Evolutionary conservation across 2,329 filamentous ascomycete genomes (phyloP), one percentile per base, ranked within the genome.

Genomic region (Aspergillus floridensis): DNA sequence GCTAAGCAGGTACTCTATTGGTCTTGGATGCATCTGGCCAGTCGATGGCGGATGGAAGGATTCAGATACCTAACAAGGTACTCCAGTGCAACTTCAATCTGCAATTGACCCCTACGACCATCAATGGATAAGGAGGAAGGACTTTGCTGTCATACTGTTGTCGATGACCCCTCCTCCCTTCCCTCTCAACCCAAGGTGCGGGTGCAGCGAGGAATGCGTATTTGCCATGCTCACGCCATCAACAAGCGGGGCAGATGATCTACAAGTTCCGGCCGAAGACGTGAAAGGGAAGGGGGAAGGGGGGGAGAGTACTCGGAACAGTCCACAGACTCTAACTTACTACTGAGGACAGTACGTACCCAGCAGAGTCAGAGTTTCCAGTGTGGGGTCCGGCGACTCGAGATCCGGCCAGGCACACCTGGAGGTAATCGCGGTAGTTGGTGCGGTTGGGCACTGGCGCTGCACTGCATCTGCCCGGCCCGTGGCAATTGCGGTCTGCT

Each of bases 201-300:
- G 29, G 44, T 48, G 12, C 53, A 51, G 38, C 48, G 46, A 49
- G 24, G 29, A 56, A 46, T 14, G n/a, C 55, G 22, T 26, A 55
- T 46, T 46, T 50, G 35, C 51, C 44, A 55, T 29, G 47, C 60
- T 64, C 62, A 64, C 62, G 62, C 62, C 60, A 64, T 63, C 60
- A 24, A 26, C 44, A 31, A 44, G 53, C 48, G 53, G 53, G 53
- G 53, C 53, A 55, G 53, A 29, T 55, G 53, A 55, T 55, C 51
- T 47, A 44, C 48, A 49, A 64, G 35, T 59, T 21, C 60, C 62
- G 56, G 62, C 56, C 58, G 58, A 58, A 59, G n/a, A 26, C 22
- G 46, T 32, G 38, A 41, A n/a, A 16, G 16, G 38, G 16, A 19
- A 4, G 7, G 38, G 16, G 16, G n/a, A n/a, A n/a, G n/a, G n/a